These are phyloP conservation scores for Lachnellula occidentalis DNA, from an alignment of 2,329 filamentous ascomycete species.

Conservation along the genomic window DNA sequence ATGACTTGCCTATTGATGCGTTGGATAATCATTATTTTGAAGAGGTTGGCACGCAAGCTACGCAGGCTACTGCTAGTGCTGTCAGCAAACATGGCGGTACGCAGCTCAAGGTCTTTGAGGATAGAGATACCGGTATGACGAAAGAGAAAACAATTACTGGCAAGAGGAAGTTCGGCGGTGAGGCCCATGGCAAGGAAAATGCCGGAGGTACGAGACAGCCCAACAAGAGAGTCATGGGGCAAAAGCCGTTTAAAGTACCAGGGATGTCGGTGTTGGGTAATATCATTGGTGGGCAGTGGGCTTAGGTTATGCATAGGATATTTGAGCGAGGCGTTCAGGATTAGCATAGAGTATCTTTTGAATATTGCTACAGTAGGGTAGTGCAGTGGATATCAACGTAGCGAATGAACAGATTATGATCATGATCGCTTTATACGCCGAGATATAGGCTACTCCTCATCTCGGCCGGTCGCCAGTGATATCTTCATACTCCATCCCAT, in stretches of 20 bases:
- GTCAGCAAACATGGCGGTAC: slow-evolving; percentile 8
- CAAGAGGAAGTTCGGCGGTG: neutral
- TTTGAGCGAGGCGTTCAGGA: neutral
- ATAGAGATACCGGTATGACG: slow-evolving; percentile 1
- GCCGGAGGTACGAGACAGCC: slow-evolving; percentile 32
- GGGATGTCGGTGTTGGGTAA: slow-evolving; percentile 49
- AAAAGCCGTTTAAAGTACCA: slow-evolving; percentile 44
- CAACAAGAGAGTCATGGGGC: slow-evolving; percentile 52
- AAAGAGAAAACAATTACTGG: neutral
- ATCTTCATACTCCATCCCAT: slow-evolving; percentile 11
- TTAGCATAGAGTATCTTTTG: slow-evolving; percentile 5
- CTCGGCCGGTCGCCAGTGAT: neutral
- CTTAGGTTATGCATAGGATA: slow-evolving; percentile 1
- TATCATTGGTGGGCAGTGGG: slow-evolving; percentile 61
- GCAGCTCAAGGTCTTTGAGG: slow-evolving; percentile 12
- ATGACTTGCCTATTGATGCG: slow-evolving; percentile 62
- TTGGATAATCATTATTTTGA: slow-evolving; percentile 65
- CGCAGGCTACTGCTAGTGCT: slow-evolving; percentile 38
- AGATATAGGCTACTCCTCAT: too few relatives aligned
- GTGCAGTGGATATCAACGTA: neutral
- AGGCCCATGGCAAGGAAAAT: neutral
- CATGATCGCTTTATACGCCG: too few relatives aligned
- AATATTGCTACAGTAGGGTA: slow-evolving; percentile 6
- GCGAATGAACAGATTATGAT: neutral
- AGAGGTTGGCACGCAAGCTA: slow-evolving; percentile 42